These are phyloP conservation scores for Falciphora oryzae DNA, from an alignment of 2,329 filamentous ascomycete genomes.

Conservation along the genomic window DNA sequence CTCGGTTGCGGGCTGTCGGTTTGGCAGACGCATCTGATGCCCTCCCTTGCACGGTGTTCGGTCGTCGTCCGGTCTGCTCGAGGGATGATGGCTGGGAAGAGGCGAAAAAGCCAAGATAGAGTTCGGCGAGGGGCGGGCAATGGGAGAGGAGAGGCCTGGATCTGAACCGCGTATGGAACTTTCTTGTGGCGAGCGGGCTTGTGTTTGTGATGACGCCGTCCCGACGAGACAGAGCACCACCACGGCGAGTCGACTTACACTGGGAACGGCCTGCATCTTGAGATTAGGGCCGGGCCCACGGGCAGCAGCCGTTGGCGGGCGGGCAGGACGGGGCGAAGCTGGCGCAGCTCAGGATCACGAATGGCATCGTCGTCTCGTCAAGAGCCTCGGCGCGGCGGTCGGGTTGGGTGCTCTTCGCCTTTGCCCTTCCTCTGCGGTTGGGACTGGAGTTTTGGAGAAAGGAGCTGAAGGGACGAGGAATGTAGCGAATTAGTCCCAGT, in stretches of 20 bases:
- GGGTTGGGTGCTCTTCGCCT: background rate
- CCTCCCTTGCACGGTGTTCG: background rate
- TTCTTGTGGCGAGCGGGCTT: background rate
- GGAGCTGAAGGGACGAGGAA: background rate
- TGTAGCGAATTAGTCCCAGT: background rate
- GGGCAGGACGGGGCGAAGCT: conserved; percentile 25
- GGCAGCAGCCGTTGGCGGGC: conserved; percentile 24
- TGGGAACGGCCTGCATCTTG: conserved; percentile 35
- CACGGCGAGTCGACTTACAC: conserved; percentile 34
- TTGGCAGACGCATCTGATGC: background rate
- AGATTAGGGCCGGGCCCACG: conserved; percentile 13
- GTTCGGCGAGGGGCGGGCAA: background rate
- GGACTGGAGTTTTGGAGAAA: conserved; percentile 1
- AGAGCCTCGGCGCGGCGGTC: conserved; percentile 1
- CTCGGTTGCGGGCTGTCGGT: background rate
- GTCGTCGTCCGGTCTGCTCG: background rate
- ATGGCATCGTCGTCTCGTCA: conserved; percentile 30
- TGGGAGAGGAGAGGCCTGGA: background rate
- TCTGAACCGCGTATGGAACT: background rate
- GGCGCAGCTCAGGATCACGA: conserved; percentile 25
- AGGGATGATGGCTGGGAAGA: background rate
- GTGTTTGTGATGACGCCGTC: background rate
- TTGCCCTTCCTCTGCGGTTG: background rate
- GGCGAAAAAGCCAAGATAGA: background rate
- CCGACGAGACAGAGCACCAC: no score